These are phyloP conservation scores for Aotearoamyces nothofagi DNA, from an alignment of 2,329 filamentous ascomycete species.

Conservation along the genomic window DNA sequence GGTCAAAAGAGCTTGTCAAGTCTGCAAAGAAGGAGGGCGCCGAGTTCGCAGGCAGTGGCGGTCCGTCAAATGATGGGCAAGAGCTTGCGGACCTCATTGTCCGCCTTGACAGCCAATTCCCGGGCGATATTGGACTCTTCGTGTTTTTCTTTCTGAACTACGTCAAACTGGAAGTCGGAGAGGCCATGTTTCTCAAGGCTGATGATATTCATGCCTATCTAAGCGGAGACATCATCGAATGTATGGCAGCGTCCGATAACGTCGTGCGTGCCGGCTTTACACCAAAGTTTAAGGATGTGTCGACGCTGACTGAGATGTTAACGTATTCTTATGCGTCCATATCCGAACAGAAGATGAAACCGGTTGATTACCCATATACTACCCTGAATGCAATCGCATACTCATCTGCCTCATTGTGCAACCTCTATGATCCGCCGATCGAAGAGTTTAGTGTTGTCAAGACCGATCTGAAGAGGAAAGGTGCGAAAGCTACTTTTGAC, in stretches of 20 bases:
- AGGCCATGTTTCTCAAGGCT: constrained; percentile 90
- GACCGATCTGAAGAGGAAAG: constrained; percentile 53
- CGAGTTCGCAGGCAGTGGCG: constrained; percentile 61
- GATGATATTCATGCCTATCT: constrained; percentile 97
- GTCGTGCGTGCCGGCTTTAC: constrained; percentile 95
- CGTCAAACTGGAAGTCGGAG: constrained; percentile 71
- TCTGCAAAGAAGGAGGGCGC: constrained; percentile 53
- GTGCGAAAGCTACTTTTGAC: constrained; percentile 79
- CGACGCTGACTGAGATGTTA: constrained; percentile 76
- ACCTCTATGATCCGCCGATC: constrained; percentile 88
- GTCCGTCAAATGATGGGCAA: constrained; percentile 49
- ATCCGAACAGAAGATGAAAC: constrained; percentile 83
- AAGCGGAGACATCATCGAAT: constrained; percentile 91
- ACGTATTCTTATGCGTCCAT: constrained; percentile 95
- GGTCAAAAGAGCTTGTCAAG: constrained; percentile 53
- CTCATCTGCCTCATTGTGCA: constrained; percentile 54
- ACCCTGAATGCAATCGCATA: constrained; percentile 73
- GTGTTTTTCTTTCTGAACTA: constrained; percentile 97
- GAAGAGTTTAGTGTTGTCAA: constrained; percentile 89
- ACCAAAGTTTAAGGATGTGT: constrained; percentile 94
- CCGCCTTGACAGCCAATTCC: constrained; percentile 72
- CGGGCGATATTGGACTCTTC: constrained; percentile 80
- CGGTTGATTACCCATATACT: constrained; percentile 72
- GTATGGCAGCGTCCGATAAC: constrained; percentile 98
- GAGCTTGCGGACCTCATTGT: constrained; percentile 64